A percentile compares a stretch with the other conserved stretches of the same genome.
phyloP scores from a whole-genome alignment of 495 filamentous ascomycete species.

The Aspergillus sparsus region DNA sequence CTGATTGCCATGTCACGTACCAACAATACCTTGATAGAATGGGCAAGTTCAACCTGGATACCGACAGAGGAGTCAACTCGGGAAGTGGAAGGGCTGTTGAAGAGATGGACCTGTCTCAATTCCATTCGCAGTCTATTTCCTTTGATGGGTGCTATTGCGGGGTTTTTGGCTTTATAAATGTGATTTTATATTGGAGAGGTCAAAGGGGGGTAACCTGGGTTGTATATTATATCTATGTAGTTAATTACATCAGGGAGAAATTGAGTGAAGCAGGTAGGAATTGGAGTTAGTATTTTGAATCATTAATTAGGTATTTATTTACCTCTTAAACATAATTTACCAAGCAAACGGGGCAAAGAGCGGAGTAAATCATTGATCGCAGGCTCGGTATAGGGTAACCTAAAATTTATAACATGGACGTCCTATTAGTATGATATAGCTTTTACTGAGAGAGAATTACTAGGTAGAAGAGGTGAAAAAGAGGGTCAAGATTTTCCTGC shows the following conservation, averaged over 20 bases:
- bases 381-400: no score
- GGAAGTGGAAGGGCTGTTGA: slow-evolving; percentile 31
- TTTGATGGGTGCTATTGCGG: slow-evolving; percentile 35
- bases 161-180: slow-evolving; percentile 19
- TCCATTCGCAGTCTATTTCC: slow-evolving; percentile 38
- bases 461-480: no score
- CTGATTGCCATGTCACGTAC: slow-evolving; percentile 26
- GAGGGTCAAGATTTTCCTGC: no score
- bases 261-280: no score
- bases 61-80: slow-evolving; percentile 23
- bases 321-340: no score
- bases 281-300: no score
- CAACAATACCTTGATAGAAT: slow-evolving; percentile 31
- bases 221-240: background rate
- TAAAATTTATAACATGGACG: no score
- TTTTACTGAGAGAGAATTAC: no score
- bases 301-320: no score
- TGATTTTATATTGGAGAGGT: background rate
- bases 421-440: no score
- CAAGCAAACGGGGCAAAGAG: no score
- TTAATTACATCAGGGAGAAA: background rate
- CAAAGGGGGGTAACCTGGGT: background rate
- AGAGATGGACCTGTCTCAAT: slow-evolving; percentile 41
- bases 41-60: slow-evolving; percentile 19
- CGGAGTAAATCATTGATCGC: no score